Evolutionary conservation across 179 eudicot genomes (phyloP).

Genomic region (Actinidia arguta): DNA sequence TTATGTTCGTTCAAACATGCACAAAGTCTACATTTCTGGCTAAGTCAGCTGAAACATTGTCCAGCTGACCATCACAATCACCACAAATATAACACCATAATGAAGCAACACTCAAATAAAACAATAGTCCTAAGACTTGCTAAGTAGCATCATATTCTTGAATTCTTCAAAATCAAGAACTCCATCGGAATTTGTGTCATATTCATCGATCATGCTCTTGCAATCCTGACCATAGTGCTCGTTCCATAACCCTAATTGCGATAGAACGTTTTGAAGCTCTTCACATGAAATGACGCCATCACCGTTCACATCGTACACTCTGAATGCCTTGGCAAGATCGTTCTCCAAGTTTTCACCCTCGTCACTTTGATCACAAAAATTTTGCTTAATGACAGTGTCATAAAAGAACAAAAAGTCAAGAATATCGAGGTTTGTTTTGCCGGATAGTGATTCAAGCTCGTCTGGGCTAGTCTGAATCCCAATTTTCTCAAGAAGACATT

Average conservation of each 20-base stretch:
- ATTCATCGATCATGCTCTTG: slow-evolving; percentile 51
- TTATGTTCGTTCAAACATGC: too few relatives aligned
- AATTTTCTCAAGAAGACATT: slow-evolving; percentile 41
- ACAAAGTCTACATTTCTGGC: too few relatives aligned
- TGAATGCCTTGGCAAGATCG: slow-evolving; percentile 57
- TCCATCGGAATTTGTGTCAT: slow-evolving; percentile 69
- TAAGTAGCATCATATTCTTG: slow-evolving; percentile 64
- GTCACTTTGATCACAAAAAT: not conserved
- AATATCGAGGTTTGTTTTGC: slow-evolving; percentile 44
- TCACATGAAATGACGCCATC: slow-evolving; percentile 74
- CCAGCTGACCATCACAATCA: too few relatives aligned
- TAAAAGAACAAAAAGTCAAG: slow-evolving; percentile 61
- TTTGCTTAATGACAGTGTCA: slow-evolving; percentile 22
- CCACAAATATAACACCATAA: too few relatives aligned
- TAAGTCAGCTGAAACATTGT: too few relatives aligned
- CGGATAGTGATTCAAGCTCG: slow-evolving; percentile 50
- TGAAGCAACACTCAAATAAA: too few relatives aligned
- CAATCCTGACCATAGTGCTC: slow-evolving; percentile 50
- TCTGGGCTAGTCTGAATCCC: slow-evolving; percentile 32
- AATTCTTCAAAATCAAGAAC: slow-evolving; percentile 78
- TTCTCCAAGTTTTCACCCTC: slow-evolving; percentile 28
- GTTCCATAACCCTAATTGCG: slow-evolving; percentile 63
- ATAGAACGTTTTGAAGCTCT: slow-evolving; percentile 64
- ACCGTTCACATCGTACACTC: slow-evolving; percentile 68
- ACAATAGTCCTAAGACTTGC: not conserved